phyloP scores from a whole-genome alignment of 768 basidiomycete genomes.

The Solioccasus polychromus region DNA sequence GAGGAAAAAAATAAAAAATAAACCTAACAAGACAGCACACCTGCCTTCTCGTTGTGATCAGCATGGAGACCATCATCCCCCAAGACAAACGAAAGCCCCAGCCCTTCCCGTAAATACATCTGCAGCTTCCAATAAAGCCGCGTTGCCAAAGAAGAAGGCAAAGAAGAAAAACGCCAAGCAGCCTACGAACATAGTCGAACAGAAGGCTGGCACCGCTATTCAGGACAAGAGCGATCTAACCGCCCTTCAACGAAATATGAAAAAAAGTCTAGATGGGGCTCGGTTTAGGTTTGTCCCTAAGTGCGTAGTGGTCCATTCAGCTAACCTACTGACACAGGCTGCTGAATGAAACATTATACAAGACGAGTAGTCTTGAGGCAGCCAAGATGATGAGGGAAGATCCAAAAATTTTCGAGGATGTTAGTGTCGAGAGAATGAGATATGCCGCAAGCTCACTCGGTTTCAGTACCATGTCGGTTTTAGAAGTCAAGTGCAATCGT shows the following conservation, averaged over 20 bases:
- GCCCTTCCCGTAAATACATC: conserved; percentile 10
- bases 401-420: conserved; percentile 79
- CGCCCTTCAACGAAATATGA: conserved; percentile 73
- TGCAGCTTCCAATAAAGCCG: neutral
- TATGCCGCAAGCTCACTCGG: conserved; percentile 9
- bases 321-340: conserved; percentile 45
- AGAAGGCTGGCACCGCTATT: conserved; percentile 7
- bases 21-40: conserved; percentile 1
- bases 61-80: neutral
- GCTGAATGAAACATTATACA: conserved; percentile 93
- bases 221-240: conserved; percentile 46
- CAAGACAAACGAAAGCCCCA: conserved; percentile 8
- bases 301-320: neutral
- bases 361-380: conserved; percentile 73
- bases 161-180: conserved; percentile 22
- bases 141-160: conserved; percentile 11
- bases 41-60: conserved; percentile 9
- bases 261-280: conserved; percentile 79
- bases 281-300: conserved; percentile 61
- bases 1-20: conserved; percentile 21
- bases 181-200: conserved; percentile 18
- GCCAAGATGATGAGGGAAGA: conserved; percentile 82
- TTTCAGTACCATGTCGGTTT: conserved; percentile 92
- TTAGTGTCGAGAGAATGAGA: conserved; percentile 33
- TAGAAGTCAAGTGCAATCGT: conserved; percentile 83